A percentile compares a stretch with the other conserved stretches of the same genome.
Evolutionary conservation across 2,329 filamentous ascomycete species (phyloP).

Genomic region (Apiospora marii): DNA sequence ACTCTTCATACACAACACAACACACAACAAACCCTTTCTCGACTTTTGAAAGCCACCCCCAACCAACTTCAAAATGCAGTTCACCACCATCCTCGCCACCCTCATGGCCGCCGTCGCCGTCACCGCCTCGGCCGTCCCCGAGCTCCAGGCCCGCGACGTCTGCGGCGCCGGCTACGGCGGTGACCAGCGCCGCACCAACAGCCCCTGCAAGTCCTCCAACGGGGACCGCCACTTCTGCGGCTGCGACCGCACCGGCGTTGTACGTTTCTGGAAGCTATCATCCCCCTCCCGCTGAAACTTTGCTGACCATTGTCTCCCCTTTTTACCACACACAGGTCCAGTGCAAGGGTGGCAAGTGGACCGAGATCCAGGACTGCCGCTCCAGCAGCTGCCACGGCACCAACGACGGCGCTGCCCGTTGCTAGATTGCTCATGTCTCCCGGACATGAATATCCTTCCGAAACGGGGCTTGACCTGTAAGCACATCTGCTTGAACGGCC

Average conservation of each 20-base stretch:
- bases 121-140: slow-evolving; percentile 25
- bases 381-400: slow-evolving; percentile 27
- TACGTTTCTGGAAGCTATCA: slow-evolving; percentile 19
- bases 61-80: neutral
- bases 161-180: slow-evolving; percentile 32
- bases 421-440: neutral
- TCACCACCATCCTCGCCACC: slow-evolving; percentile 9
- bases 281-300: too few species aligned
- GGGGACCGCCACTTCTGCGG: slow-evolving; percentile 33
- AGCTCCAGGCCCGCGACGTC: slow-evolving; percentile 28
- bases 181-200: slow-evolving; percentile 33
- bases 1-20: neutral
- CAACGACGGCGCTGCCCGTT: slow-evolving; percentile 27
- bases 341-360: slow-evolving; percentile 29
- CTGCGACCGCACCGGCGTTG: slow-evolving; percentile 31
- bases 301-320: neutral
- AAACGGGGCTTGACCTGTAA: neutral
- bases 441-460: too few species aligned
- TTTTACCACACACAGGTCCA: slow-evolving; percentile 26
- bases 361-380: slow-evolving; percentile 30
- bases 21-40: neutral
- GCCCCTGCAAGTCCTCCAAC: slow-evolving; percentile 30
- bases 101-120: slow-evolving; percentile 23
- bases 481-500: neutral
- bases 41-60: too few species aligned